Conservation (phyloP, 805 yeast genomes). For the Starmerella apis region DNA sequence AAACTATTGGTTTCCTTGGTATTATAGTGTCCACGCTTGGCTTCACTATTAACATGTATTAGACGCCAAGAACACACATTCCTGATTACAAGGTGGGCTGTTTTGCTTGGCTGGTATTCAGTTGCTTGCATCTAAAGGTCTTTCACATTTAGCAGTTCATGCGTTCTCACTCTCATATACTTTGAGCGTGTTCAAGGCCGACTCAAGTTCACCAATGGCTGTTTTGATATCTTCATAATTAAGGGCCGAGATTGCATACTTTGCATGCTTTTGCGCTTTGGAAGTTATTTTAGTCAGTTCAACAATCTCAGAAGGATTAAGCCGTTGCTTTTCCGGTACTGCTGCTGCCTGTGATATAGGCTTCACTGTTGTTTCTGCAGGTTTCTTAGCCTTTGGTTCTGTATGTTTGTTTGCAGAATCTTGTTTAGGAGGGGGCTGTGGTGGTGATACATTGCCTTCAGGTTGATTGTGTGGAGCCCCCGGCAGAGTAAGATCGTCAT, state of each 20-base stretch:
- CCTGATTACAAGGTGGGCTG: too few relatives aligned
- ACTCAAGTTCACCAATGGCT: conserved; percentile 45
- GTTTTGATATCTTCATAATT: conserved; percentile 60
- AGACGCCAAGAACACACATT: too few relatives aligned
- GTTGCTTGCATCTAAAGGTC: too few relatives aligned
- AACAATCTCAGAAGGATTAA: conserved; percentile 25
- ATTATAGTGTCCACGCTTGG: too few relatives aligned
- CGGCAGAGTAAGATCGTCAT: conserved; percentile 19
- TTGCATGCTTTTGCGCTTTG: conserved; percentile 52
- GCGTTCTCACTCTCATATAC: background rate
- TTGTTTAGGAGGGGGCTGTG: conserved; percentile 3
- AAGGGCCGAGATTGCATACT: conserved; percentile 62
- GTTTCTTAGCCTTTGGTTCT: background rate
- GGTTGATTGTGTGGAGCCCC: conserved; percentile 18
- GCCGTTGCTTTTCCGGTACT: background rate
- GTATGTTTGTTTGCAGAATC: conserved; percentile 6
- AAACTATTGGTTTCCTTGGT: too few relatives aligned
- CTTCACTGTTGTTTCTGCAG: conserved; percentile 5
- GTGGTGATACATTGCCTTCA: conserved; percentile 10
- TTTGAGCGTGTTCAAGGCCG: conserved; percentile 38
- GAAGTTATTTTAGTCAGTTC: conserved; percentile 33
- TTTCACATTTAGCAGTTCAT: background rate
- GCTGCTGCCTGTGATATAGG: conserved; percentile 6
- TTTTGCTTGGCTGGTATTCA: too few relatives aligned
- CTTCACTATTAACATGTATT: too few relatives aligned